Evolutionary conservation across 208 protist species (phyloP).

Genomic region (Leishmania braziliensis): DNA sequence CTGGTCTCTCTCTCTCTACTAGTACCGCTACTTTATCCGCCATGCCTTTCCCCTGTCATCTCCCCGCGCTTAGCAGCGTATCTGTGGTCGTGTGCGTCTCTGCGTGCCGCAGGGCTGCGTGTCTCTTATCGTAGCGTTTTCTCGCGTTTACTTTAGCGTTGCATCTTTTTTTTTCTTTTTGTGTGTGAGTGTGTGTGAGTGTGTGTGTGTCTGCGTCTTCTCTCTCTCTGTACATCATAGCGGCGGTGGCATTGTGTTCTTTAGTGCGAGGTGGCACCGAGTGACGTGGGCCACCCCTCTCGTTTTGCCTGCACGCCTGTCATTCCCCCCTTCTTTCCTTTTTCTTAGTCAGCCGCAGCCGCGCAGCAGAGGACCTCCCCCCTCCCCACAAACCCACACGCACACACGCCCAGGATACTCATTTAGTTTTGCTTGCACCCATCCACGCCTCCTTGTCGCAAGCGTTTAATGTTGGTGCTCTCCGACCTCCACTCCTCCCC

Average conservation of each 20-base stretch:
- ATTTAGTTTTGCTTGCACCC: not conserved
- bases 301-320: not conserved
- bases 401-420: not conserved
- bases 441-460: not conserved
- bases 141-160: too few relatives aligned
- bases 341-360: not conserved
- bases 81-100: not conserved
- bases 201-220: too few relatives aligned
- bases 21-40: not conserved
- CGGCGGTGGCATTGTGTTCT: not conserved
- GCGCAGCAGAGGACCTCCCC: not conserved
- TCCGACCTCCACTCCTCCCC: not conserved
- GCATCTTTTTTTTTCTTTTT: slow-evolving; percentile 5
- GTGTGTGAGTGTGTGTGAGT: too few relatives aligned
- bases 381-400: not conserved
- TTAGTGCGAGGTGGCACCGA: not conserved
- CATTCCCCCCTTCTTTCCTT: not conserved
- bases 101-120: not conserved
- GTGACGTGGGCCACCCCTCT: not conserved
- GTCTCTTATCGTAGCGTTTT: not conserved
- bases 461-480: not conserved
- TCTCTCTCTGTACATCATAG: not conserved
- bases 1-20: not conserved
- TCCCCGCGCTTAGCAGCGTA: not conserved
- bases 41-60: not conserved